Evolutionary conservation across 2,329 filamentous ascomycete genomes (phyloP).

Genomic region (Diaporthe amygdali): DNA sequence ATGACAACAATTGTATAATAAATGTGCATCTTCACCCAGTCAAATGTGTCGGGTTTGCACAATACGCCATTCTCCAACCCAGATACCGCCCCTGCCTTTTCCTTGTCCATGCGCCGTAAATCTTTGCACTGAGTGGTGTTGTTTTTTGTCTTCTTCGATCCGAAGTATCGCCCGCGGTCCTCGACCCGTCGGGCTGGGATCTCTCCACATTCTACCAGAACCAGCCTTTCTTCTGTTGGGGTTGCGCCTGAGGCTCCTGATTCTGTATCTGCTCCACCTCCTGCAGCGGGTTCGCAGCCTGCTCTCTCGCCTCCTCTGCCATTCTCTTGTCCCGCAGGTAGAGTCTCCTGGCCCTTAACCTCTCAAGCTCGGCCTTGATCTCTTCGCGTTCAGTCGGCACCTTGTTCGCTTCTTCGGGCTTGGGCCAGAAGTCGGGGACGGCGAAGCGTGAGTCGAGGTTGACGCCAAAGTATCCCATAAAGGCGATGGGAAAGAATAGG

Average conservation of each 20-base stretch:
- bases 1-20: not conserved
- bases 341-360: constrained; percentile 68
- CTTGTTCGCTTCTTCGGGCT: constrained; percentile 75
- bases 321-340: constrained; percentile 76
- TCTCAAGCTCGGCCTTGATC: constrained; percentile 80
- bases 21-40: not conserved
- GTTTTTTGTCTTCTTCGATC: not conserved
- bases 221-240: constrained; percentile 26
- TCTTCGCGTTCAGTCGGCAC: constrained; percentile 81
- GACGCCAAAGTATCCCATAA: constrained; percentile 99
- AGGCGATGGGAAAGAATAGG: constrained; percentile 96
- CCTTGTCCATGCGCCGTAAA: constrained; percentile 7
- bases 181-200: not conserved
- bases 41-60: not conserved
- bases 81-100: too few relatives aligned
- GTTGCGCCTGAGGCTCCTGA: constrained; percentile 33
- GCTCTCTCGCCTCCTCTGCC: constrained; percentile 41
- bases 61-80: not conserved
- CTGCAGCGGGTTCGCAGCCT: constrained; percentile 19
- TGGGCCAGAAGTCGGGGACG: constrained; percentile 94
- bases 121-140: constrained; percentile 4
- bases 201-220: not conserved
- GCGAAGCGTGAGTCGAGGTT: constrained; percentile 93
- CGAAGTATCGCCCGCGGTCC: not conserved
- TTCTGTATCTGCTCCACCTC: constrained; percentile 15